Percentiles rank a stretch among this genome's conserved stretches.
Evolutionary conservation across 345 rosid genomes (phyloP).

Genomic region (Noccaea caerulescens): DNA sequence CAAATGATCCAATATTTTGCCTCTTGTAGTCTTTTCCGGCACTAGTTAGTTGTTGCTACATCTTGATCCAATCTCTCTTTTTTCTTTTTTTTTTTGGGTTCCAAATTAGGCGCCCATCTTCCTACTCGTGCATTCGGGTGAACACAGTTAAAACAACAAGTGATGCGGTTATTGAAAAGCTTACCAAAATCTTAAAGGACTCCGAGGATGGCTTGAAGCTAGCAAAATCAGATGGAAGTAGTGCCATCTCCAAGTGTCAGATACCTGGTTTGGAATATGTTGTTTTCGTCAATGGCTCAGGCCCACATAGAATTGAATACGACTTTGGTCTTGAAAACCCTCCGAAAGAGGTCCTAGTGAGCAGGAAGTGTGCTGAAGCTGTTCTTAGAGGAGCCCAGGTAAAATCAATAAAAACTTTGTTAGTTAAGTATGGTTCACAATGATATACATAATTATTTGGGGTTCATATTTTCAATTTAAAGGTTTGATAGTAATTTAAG

Average conservation of each 20-base stretch:
- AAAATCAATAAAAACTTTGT: neutral
- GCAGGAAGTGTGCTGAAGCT: conserved; percentile 98
- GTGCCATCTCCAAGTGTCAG: conserved; percentile 58
- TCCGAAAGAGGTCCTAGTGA: conserved; percentile 91
- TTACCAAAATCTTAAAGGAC: conserved; percentile 50
- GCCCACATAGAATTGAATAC: conserved; percentile 78
- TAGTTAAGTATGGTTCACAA: too few relatives aligned
- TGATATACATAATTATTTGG: too few relatives aligned
- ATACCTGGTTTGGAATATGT: conserved; percentile 86
- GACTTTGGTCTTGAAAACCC: conserved; percentile 54
- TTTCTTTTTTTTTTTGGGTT: neutral
- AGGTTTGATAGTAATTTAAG: neutral
- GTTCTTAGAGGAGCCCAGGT: conserved; percentile 99
- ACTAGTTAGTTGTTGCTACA: neutral
- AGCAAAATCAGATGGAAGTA: conserved; percentile 39
- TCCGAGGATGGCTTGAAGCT: conserved; percentile 38
- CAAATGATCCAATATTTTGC: neutral
- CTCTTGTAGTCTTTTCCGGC: neutral
- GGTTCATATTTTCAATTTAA: neutral
- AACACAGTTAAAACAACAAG: conserved; percentile 71
- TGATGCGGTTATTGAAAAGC: conserved; percentile 74
- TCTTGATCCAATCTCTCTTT: neutral
- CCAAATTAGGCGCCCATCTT: conserved; percentile 69
- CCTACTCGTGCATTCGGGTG: conserved; percentile 88
- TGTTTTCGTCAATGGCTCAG: conserved; percentile 82